Evolutionary conservation across 768 basidiomycete genomes (phyloP).

Genomic region (Punctularia strigosozonata): DNA sequence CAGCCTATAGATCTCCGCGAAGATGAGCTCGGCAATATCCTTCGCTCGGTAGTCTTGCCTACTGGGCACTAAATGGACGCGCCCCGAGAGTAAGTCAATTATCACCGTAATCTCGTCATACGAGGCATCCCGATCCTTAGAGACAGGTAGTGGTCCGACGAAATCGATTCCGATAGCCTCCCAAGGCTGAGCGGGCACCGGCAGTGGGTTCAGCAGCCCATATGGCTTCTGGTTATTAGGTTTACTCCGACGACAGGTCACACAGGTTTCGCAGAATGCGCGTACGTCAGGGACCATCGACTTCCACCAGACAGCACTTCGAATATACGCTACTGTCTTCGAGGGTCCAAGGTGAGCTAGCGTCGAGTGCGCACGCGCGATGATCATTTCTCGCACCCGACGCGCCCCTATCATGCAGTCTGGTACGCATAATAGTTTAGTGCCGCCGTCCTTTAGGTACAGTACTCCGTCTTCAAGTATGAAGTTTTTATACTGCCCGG

Average conservation of each 20-base stretch:
- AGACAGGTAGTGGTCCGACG: constrained; percentile 13
- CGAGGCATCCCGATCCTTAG: constrained; percentile 9
- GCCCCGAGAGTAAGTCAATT: constrained; percentile 12
- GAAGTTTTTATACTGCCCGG: constrained; percentile 16
- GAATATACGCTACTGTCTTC: constrained; percentile 22
- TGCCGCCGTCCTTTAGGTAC: constrained; percentile 5
- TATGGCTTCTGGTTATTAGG: constrained; percentile 10
- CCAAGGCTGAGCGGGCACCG: constrained; percentile 15
- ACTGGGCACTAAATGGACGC: constrained; percentile 19
- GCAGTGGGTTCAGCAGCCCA: constrained; percentile 14
- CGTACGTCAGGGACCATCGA: constrained; percentile 16
- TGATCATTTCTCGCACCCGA: constrained; percentile 18
- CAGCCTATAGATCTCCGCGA: constrained; percentile 20
- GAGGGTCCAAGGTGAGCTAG: constrained; percentile 24
- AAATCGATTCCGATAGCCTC: constrained; percentile 18
- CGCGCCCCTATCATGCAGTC: constrained; percentile 10
- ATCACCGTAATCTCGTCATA: constrained; percentile 16
- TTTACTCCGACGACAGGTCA: constrained; percentile 11
- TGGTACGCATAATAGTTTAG: constrained; percentile 17
- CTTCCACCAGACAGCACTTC: constrained; percentile 30
- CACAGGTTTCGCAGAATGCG: constrained; percentile 16
- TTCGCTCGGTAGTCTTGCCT: constrained; percentile 16
- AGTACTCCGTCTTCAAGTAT: constrained; percentile 10
- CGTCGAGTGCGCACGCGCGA: constrained; percentile 24
- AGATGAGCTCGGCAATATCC: constrained; percentile 25